phyloP scores from a whole-genome alignment of 192 early-diverging fungal genomes.

The Jimgerdemannia flammicorona region DNA sequence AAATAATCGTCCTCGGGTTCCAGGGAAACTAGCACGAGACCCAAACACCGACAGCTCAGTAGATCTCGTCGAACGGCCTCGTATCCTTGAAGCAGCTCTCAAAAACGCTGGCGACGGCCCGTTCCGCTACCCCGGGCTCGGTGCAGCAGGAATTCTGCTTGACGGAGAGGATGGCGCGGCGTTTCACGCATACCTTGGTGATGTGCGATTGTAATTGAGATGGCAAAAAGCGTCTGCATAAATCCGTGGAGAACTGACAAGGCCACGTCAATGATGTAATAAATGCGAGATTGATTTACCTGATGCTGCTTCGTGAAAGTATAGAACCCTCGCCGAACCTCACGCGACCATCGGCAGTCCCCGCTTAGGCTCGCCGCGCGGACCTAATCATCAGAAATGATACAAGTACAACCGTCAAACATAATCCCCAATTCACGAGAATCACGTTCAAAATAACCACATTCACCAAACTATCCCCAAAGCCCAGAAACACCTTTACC shows the following conservation, averaged over 20 bases:
- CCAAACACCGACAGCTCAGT: constrained; percentile 32
- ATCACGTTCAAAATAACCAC: too few relatives aligned
- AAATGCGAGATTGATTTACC: background rate
- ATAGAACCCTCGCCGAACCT: constrained; percentile 61
- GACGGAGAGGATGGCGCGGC: constrained; percentile 80
- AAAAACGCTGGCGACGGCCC: constrained; percentile 84
- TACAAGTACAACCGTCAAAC: background rate
- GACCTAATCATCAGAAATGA: constrained; percentile 31
- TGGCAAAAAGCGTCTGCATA: too few relatives aligned
- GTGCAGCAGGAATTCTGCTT: constrained; percentile 73
- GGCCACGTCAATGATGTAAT: background rate
- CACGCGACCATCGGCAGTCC: constrained; percentile 70
- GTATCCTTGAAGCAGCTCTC: constrained; percentile 91
- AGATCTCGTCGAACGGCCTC: constrained; percentile 95
- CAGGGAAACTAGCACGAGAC: background rate
- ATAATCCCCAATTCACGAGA: too few relatives aligned
- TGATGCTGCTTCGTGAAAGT: constrained; percentile 80
- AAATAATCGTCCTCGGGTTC: background rate
- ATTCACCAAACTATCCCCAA: background rate
- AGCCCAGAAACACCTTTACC: constrained; percentile 17
- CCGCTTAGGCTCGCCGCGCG: constrained; percentile 77
- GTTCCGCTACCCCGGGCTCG: constrained; percentile 73
- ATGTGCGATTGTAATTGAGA: constrained; percentile 2
- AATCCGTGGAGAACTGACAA: constrained; percentile 1
- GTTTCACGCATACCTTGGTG: constrained; percentile 68